Evolutionary conservation across 345 rosid genomes (phyloP).

Genomic region (Abelmoschus esculentus): DNA sequence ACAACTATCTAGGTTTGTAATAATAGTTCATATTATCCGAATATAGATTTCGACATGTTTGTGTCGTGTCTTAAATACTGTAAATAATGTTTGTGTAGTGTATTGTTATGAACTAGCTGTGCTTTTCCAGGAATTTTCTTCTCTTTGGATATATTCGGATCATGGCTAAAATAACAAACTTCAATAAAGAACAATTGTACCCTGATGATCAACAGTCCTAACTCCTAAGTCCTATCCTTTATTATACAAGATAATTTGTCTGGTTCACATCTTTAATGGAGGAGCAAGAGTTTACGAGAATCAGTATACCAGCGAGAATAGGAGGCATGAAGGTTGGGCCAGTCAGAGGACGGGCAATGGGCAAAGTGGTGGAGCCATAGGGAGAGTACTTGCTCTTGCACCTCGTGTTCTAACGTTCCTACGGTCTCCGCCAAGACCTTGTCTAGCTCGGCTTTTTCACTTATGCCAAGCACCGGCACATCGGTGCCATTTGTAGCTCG

Average conservation of each 20-base stretch:
- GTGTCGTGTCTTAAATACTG: no score
- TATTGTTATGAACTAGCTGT: no score
- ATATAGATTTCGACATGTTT: no score
- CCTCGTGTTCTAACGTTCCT: constrained; percentile 42
- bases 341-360: constrained; percentile 55
- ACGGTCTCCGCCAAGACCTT: constrained; percentile 49
- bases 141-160: no score
- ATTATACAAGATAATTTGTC: no score
- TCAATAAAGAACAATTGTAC: no score
- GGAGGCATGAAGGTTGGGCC: constrained; percentile 73
- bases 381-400: constrained; percentile 65
- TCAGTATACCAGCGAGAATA: constrained; percentile 60
- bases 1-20: background rate
- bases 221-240: no score
- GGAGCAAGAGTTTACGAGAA: constrained; percentile 56
- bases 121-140: no score
- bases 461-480: constrained; percentile 42
- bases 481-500: constrained; percentile 61
- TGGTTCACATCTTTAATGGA: background rate
- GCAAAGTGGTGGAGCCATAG: constrained; percentile 86
- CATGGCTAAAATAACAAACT: no score
- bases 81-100: no score
- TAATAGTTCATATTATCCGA: background rate
- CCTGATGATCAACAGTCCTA: background rate
- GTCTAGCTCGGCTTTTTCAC: constrained; percentile 52